A percentile compares a stretch with the other conserved stretches of the same genome.
Evolutionary conservation across 495 filamentous ascomycete species (phyloP).

Genomic region (Neurospora sp.): DNA sequence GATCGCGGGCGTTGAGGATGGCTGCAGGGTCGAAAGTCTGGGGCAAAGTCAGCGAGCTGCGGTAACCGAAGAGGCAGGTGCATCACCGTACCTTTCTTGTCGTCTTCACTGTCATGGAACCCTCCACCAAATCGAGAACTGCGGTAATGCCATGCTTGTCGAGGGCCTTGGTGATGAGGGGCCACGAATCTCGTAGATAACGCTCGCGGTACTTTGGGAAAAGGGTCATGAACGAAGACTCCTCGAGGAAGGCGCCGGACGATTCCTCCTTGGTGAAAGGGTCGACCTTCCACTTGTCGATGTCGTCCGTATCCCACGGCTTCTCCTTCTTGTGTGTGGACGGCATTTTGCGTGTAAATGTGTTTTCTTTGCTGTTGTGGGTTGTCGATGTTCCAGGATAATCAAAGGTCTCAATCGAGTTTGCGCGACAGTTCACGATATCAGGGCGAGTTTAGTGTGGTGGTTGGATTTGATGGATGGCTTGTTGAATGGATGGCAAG

Average conservation of each 20-base stretch:
- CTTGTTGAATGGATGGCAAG: neutral
- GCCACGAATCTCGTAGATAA: constrained; percentile 90
- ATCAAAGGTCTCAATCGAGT: neutral
- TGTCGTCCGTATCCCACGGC: constrained; percentile 95
- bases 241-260: constrained; percentile 80
- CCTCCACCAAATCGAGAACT: constrained; percentile 87
- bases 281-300: constrained; percentile 96
- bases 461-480: neutral
- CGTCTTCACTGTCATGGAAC: constrained; percentile 91
- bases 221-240: constrained; percentile 75
- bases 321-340: constrained; percentile 92
- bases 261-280: constrained; percentile 80
- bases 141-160: constrained; percentile 78
- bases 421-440: neutral
- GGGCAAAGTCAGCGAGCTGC: too few relatives aligned
- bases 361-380: neutral
- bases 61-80: neutral
- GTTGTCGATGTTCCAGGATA: neutral
- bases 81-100: constrained; percentile 43
- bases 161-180: constrained; percentile 63
- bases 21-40: constrained; percentile 88
- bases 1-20: constrained; percentile 87
- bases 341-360: constrained; percentile 50
- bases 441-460: neutral
- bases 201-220: constrained; percentile 98